Percentiles rank a stretch among this genome's conserved stretches.
Evolutionary conservation across 2,329 filamentous ascomycete species (phyloP).

Genomic region (Chrysoporthe deuterocubensis): DNA sequence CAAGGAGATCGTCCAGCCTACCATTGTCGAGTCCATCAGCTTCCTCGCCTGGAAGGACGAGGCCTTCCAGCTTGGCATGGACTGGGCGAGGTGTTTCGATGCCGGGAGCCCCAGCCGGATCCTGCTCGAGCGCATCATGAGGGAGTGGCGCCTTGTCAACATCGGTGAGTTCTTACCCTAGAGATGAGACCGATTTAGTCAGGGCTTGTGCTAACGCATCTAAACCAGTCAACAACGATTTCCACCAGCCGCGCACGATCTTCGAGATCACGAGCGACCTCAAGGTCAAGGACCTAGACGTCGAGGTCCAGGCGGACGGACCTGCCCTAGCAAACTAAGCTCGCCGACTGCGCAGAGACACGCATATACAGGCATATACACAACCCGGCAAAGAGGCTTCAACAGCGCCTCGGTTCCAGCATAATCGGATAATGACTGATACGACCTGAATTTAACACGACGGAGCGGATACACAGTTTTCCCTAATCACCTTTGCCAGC

Average conservation of each 20-base stretch:
- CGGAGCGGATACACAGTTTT: conserved; percentile 28
- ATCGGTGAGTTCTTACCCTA: conserved; percentile 67
- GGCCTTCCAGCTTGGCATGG: conserved; percentile 86
- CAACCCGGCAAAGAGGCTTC: conserved; percentile 26
- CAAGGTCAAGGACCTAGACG: conserved; percentile 66
- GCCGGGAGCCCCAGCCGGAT: conserved; percentile 75
- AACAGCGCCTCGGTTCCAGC: conserved; percentile 22
- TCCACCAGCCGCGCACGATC: conserved; percentile 81
- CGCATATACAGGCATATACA: neutral
- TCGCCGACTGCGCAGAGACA: neutral
- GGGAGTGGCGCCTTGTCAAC: conserved; percentile 92
- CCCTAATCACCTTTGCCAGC: conserved; percentile 25
- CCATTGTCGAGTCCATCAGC: conserved; percentile 97
- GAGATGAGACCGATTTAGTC: neutral
- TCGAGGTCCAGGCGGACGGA: conserved; percentile 37
- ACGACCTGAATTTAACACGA: conserved; percentile 32
- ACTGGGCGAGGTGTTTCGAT: conserved; percentile 93
- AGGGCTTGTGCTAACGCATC: neutral
- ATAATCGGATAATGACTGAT: conserved; percentile 31
- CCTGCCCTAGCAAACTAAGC: conserved; percentile 16
- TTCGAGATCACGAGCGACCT: conserved; percentile 87
- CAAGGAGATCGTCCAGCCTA: conserved; percentile 99
- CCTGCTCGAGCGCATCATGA: conserved; percentile 82
- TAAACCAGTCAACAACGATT: conserved; percentile 89
- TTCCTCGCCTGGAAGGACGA: conserved; percentile 99